These are phyloP conservation scores for Clarireedia hainanense DNA, from an alignment of 2,329 filamentous ascomycete species.

Conservation along the genomic window DNA sequence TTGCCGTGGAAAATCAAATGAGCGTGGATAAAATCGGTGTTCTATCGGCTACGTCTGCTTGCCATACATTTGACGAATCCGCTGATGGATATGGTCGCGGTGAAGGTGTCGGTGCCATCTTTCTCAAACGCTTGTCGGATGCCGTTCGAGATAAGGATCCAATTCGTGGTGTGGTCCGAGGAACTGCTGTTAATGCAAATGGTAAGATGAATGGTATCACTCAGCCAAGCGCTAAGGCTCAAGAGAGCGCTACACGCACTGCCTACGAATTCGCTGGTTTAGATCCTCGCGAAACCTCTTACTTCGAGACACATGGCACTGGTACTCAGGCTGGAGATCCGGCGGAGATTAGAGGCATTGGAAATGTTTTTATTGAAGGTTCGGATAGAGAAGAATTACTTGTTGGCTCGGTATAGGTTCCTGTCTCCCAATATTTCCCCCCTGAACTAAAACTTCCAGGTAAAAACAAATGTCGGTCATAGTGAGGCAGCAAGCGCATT, in stretches of 20 bases:
- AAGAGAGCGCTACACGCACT: slow-evolving; percentile 20
- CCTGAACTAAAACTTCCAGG: slow-evolving; percentile 10
- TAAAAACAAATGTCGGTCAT: slow-evolving; percentile 13
- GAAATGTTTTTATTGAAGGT: background rate
- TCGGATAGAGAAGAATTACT: background rate
- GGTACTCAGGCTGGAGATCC: slow-evolving; percentile 8
- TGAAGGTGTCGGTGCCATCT: slow-evolving; percentile 35
- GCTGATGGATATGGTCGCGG: slow-evolving; percentile 37
- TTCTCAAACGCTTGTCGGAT: slow-evolving; percentile 35
- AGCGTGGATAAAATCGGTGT: slow-evolving; percentile 30
- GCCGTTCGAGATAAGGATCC: slow-evolving; percentile 36
- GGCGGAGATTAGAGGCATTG: background rate
- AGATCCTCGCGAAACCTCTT: slow-evolving; percentile 3
- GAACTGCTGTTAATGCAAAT: slow-evolving; percentile 34
- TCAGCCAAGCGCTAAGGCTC: slow-evolving; percentile 36
- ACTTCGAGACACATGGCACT: slow-evolving; percentile 4
- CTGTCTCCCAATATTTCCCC: background rate
- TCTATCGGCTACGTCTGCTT: slow-evolving; percentile 8
- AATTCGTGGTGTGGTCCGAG: slow-evolving; percentile 36
- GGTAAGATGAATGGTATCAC: slow-evolving; percentile 5
- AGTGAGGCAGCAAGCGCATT: slow-evolving; percentile 7
- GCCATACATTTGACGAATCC: slow-evolving; percentile 16
- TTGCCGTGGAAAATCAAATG: slow-evolving; percentile 3
- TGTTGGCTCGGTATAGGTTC: background rate
- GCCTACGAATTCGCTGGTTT: slow-evolving; percentile 5